These are phyloP conservation scores for Camelina hispida DNA, from an alignment of 345 rosid species.

Conservation along the genomic window DNA sequence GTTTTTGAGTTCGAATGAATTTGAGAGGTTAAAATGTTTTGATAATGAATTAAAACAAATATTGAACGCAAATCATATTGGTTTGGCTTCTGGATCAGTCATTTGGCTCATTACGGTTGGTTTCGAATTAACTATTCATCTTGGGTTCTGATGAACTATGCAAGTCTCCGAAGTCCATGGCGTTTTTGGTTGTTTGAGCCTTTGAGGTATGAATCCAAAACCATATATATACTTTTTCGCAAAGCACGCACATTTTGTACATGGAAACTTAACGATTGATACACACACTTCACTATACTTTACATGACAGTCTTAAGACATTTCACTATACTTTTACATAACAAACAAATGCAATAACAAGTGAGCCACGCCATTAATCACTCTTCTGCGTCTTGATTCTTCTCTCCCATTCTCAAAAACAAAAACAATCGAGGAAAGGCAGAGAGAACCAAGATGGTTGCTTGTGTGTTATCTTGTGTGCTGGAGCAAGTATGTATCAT, in stretches of 20 bases:
- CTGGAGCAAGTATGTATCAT: conserved; percentile 69
- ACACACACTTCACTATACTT: neutral
- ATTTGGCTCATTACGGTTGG: too few relatives aligned
- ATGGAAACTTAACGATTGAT: neutral
- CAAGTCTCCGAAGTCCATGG: neutral
- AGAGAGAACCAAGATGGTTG: conserved; percentile 20
- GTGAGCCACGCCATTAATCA: conserved; percentile 12
- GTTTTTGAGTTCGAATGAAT: neutral
- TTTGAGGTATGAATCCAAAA: neutral
- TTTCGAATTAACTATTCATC: too few relatives aligned
- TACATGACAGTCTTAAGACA: too few relatives aligned
- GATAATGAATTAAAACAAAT: neutral
- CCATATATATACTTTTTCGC: neutral
- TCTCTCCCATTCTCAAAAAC: conserved; percentile 26
- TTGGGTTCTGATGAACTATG: neutral
- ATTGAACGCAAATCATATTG: neutral
- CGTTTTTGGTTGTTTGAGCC: neutral
- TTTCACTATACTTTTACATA: conserved; percentile 13
- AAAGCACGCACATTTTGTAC: conserved; percentile 7
- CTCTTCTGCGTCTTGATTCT: conserved; percentile 3
- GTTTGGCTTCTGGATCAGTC: too few relatives aligned
- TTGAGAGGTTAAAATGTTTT: neutral
- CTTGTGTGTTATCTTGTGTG: conserved; percentile 35
- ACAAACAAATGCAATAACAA: conserved; percentile 19
- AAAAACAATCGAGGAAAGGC: conserved; percentile 24